Base-by-base conservation (phyloP, 768 basidiomycete species). In the Phylloporus arenicola region DNA sequence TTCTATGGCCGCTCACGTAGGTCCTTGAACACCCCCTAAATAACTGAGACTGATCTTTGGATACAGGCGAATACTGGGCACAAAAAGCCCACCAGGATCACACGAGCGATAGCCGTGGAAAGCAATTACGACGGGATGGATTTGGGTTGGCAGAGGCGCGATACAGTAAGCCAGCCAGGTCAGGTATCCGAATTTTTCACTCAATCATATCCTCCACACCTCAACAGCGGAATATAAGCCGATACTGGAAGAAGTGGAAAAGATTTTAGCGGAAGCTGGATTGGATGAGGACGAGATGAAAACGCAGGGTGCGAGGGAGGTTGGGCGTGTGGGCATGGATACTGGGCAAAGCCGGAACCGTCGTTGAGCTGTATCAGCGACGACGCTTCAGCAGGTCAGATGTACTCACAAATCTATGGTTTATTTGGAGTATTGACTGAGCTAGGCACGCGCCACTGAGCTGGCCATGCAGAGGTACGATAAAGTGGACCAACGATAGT, bases 231-330 rank as follows among this genome's bases (percentile, higher is more conserved):
- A 72, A 31, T 95, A 95, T 62, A 88, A 91, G 59, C 92, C 91
- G 0, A 76, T 89, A 6, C 65, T 94, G 16, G 72, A 83, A 54
- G 88, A 93, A 62, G 85, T 92, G 3, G 89, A 91, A 62, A 84
- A 78, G 57, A 92, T 93, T 38, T 66, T 92, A 45, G 80, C 78
- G 10, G 89, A 90, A 57, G 91, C 92, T 0, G 92, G 90, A 0
- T 65, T 93, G 45, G 88, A 93, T 51, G 86, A 88, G 53, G 85
- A 88, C 19, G 88, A 91, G 58, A 87, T 90, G 78, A 74, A 74
- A 57, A 72, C 70, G 52, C 77, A 77, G 20, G 82, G 81, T 4
- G 75, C 71, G 16, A 76, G 74, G 69, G 47, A 64, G 51, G 60
- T 48, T 13, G 60, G 60, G 9, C 9, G 25, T 25, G 57, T 62